A percentile compares a stretch with the other conserved stretches of the same genome.
These are phyloP conservation scores for Yamadazyma blattariae DNA, from an alignment of 1,139 yeast genomes.

Conservation along the genomic window DNA sequence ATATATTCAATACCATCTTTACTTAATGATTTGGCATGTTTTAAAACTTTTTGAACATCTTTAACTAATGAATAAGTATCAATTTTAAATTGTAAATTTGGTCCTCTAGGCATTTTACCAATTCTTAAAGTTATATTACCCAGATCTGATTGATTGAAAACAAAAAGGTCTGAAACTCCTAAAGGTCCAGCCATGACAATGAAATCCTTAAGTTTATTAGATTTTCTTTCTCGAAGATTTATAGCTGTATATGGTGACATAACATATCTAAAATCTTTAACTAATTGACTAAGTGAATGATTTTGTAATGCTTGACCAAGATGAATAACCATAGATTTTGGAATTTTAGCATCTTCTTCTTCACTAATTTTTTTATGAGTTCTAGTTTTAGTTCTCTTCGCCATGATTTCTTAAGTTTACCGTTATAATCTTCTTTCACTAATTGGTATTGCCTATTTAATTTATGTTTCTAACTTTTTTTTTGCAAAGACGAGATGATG, in stretches of 20 bases:
- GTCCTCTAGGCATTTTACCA: conserved; percentile 91
- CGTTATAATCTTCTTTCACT: no score
- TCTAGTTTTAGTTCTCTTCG: conserved; percentile 65
- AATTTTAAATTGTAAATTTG: conserved; percentile 82
- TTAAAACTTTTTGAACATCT: conserved; percentile 71
- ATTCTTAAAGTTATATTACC: conserved; percentile 83
- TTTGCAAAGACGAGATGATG: conserved; percentile 3
- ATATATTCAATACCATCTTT: conserved; percentile 61
- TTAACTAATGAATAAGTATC: conserved; percentile 75
- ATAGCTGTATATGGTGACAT: conserved; percentile 98
- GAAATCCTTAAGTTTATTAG: conserved; percentile 84
- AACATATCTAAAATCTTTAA: conserved; percentile 78
- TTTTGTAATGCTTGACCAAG: conserved; percentile 79
- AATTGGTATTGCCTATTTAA: no score
- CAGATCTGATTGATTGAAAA: conserved; percentile 76
- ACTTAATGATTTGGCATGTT: conserved; percentile 67
- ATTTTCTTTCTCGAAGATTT: conserved; percentile 78
- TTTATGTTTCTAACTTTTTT: no score
- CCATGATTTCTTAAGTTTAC: conserved; percentile 12
- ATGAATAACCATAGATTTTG: conserved; percentile 90
- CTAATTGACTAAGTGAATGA: conserved; percentile 79
- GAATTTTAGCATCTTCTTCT: conserved; percentile 72
- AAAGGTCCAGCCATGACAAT: conserved; percentile 97
- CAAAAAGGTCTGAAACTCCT: conserved; percentile 84
- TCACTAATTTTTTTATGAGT: conserved; percentile 71